Evolutionary conservation across 73 alveolate species (phyloP), one percentile per base, ranked within the genome.

Genomic region (Paramecium tetraurelia): DNA sequence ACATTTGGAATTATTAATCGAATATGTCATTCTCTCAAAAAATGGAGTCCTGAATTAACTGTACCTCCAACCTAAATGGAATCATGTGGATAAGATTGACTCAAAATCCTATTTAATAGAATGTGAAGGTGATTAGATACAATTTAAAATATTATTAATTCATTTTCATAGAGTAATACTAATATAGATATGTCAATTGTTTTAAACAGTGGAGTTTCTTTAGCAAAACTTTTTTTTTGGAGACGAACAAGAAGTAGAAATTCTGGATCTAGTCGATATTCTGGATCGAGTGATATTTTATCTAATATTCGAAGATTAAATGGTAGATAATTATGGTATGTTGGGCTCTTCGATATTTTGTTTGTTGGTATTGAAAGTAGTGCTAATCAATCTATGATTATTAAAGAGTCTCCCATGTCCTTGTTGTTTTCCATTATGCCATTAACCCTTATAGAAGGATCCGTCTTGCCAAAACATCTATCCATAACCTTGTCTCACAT

Each of bases 391-490:
- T 63, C 84, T 3, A 63, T 63, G 21, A 63, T 22, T 63, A 27
- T 16, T 63, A 63, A 63, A 63, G 7, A 63, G n/a, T 63, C 84
- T 63, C 24, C 63, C 68, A 33, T 29, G 18, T 21, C 87, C 87
- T 29, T 75, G 12, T 38, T 75, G 21, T 75, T 14, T 38, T 6
- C 33, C 59, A 75, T 75, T 20, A 24, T 29, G 36, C 87, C 87
- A 75, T 41, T 75, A n/a, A 31, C 87, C 87, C 14, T 75, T 75
- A 38, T 75, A 75, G 24, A 22, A 41, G 12, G 57, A 29, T 9
- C 87, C 87, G 38, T 75, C 87, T 35, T 38, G 11, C 87, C 87
- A 75, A n/a, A 38, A 41, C 87, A 75, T 75, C 16, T 75, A 20
- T 3, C 87, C 87, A 75, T 16, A 75, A 16, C 87, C 87, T 12